phyloP scores from a whole-genome alignment of 106 monocot genomes.

The Dioscorea zingiberensis region DNA sequence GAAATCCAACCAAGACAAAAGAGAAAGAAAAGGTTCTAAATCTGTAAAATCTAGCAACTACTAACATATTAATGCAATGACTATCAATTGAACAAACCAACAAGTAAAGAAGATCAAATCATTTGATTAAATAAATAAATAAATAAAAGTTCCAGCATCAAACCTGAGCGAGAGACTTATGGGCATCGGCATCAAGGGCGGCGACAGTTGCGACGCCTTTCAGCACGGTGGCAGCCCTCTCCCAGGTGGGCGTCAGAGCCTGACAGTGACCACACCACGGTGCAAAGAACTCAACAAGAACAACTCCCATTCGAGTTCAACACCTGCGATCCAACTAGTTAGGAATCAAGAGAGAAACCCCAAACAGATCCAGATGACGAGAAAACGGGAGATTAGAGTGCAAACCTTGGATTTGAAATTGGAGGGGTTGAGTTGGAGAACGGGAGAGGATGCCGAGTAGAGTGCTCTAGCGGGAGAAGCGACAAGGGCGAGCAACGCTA shows the following conservation, averaged over 20 bases:
- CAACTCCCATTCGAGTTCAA: slow-evolving; percentile 73
- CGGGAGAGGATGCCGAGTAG: slow-evolving; percentile 86
- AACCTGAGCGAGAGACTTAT: slow-evolving; percentile 79
- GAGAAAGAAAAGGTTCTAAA: not conserved
- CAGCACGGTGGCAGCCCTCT: slow-evolving; percentile 76
- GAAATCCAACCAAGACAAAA: not conserved
- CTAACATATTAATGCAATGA: not conserved
- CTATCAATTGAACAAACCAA: not conserved
- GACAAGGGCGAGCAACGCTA: slow-evolving; percentile 17
- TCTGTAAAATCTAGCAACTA: not conserved
- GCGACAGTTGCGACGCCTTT: slow-evolving; percentile 88
- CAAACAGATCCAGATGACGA: not conserved
- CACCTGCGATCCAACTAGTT: slow-evolving; percentile 30
- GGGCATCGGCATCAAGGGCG: slow-evolving; percentile 87
- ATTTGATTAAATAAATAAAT: not conserved
- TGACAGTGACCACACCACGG: slow-evolving; percentile 99
- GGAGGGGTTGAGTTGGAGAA: slow-evolving; percentile 78
- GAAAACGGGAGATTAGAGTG: not conserved
- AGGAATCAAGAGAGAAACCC: not conserved
- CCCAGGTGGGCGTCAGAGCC: slow-evolving; percentile 83
- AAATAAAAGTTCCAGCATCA: not conserved
- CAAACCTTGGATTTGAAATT: slow-evolving; percentile 98
- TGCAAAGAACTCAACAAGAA: slow-evolving; percentile 97
- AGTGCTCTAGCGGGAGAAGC: slow-evolving; percentile 39
- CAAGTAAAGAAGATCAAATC: not conserved